Evolutionary conservation across 2,329 filamentous ascomycete species (phyloP), one percentile per base, ranked within the genome.

Genomic region (Paracoccidioides lutzii): DNA sequence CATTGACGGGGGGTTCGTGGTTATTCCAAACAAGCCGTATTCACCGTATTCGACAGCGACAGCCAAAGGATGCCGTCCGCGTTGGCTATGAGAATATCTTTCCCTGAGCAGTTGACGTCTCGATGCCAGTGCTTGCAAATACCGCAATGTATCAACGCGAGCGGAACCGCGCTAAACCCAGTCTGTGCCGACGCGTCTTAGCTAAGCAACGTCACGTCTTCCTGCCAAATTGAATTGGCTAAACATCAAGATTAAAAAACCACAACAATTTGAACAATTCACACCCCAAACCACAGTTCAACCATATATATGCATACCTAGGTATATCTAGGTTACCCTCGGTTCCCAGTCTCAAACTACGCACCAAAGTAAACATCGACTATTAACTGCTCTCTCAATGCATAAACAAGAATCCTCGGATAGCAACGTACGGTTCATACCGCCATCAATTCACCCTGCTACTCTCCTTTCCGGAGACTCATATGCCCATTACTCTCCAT

Each of bases 401-500:
- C 30, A 28, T 37, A 32, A 38, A 3, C 43, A 72, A 51, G 71
- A 74, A 50, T 64, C 74, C 45, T 63, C 66, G n/a, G 58, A 64
- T 28, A 58, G 67, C 41, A 64, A 64, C 32, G 61, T 66, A 28
- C 42, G 56, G 58, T 88, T 85, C 71, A 73, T 87, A 59, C 85
- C 86, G 12, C 87, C 87, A 5, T 90, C 85, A 14, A 78, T 90
- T 62, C 73, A 85, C 70, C 65, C 67, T 48, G 55, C 72, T 15
- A 67, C 73, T 42, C 77, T 90, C 59, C 73, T 87, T 62, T 67
- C 76, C 43, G 87, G 87, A 67, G 76, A 77, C 49, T 84, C 85
- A 43, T 89, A 88, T 73, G 78, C 80, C 9, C 80, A 90, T 71
- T 88, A 83, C 74, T 88, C 86, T 0, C 75, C 81, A 14, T 76